Base-by-base conservation (phyloP, 2,329 filamentous ascomycete species). In the Talaromyces albobiverticillius region DNA sequence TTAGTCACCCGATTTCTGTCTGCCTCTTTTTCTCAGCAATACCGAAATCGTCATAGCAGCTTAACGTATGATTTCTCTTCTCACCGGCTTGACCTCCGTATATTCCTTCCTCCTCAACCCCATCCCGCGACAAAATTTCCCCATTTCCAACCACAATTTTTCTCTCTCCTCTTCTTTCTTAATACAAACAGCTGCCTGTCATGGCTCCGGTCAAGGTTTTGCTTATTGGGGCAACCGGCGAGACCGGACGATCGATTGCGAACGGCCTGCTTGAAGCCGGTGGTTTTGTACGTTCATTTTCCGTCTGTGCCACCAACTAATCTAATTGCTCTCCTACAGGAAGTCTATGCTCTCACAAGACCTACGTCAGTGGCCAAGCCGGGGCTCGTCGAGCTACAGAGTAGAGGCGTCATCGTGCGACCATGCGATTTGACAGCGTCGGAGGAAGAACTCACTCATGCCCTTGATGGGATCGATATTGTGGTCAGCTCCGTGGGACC, bases 301-400 rank as follows among this genome's bases (percentile, higher is more conserved):
- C 14, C 25, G 10, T 34, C 25, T 14, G 16, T 18, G 10, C 10
- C 4, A 41, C 14, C 18, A 26, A 14, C 18, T 7, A 11, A 10
- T 25, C 41, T 52, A 31, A 52, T 22, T 16, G 11, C 8, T 32
- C 4, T 20, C 14, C 14, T 14, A n/a, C 46, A 78, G 78, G 67
- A 78, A 5, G 66, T 81, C 4, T 70, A 66, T 1, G 68, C 71
- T 8, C 61, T 81, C 9, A 64, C 71, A 2, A 71, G 78, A 3
- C 67, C 71, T 2, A 54, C 66, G 2, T 80, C 78, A 0, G 46
- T 71, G 6, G 41, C 69, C 3, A 82, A 77, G 38, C 69, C 73
- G 0, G 64, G 66, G 2, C 68, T 71, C 23, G 29, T 64, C 8
- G 61, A 59, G 0, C 64, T 81, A 8, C 49, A 62, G 53, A 59